A percentile compares a stretch with the other conserved stretches of the same genome.
Evolutionary conservation across 129 eudicot species (phyloP).

Genomic region (Lonicera japonica): DNA sequence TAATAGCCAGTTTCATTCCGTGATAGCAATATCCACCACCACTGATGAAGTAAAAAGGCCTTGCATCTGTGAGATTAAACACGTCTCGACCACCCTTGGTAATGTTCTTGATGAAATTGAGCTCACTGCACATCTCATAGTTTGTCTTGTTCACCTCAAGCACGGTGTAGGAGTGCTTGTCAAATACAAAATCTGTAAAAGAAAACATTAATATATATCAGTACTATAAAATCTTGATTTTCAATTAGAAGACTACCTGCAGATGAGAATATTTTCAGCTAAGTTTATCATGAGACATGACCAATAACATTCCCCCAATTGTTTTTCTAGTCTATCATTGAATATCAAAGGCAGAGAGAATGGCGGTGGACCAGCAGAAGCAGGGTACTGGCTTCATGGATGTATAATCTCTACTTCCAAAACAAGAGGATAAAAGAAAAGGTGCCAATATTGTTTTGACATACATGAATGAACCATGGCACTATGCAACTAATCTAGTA

Average conservation of each 20-base stretch:
- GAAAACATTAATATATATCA: background rate
- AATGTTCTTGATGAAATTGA: conserved; percentile 20
- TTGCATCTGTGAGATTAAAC: conserved; percentile 28
- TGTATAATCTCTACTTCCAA: too few relatives aligned
- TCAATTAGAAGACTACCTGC: background rate
- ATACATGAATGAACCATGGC: too few relatives aligned
- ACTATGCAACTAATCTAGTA: too few relatives aligned
- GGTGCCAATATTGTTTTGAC: too few relatives aligned
- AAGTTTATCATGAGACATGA: too few relatives aligned
- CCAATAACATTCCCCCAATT: too few relatives aligned
- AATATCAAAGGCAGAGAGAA: background rate
- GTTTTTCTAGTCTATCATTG: too few relatives aligned
- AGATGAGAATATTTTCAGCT: background rate
- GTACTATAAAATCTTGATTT: background rate
- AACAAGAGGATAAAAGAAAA: too few relatives aligned
- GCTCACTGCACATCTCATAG: conserved; percentile 27
- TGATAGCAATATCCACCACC: conserved; percentile 33
- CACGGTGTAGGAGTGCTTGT: conserved; percentile 24
- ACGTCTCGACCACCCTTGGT: conserved; percentile 41
- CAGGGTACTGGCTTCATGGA: too few relatives aligned
- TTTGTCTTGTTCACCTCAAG: conserved; percentile 33
- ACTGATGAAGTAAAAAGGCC: conserved; percentile 32
- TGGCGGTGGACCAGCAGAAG: too few relatives aligned
- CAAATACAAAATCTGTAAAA: conserved; percentile 25
- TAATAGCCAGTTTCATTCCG: conserved; percentile 36